Base-by-base conservation (phyloP, 2,329 filamentous ascomycete genomes). In the Fusarium sp. region DNA sequence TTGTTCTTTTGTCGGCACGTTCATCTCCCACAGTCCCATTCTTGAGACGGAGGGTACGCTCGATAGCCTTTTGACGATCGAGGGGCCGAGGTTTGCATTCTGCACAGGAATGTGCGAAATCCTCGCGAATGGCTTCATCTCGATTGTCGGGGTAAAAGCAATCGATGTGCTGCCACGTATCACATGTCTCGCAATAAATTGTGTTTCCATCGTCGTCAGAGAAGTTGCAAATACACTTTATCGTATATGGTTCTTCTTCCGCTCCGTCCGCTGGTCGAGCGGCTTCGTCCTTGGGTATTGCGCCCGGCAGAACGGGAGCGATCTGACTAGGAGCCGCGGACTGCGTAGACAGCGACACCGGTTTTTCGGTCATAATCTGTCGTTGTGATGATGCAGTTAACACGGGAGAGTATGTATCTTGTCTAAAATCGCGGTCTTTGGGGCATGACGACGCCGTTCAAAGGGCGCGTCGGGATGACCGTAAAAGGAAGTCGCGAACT, bases 121-220 rank as follows among this genome's bases (percentile, higher is more conserved):
- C 86, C 63, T 88, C 86, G 84, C 91, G 81, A 79, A 94, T 82
- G 82, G 92, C 86, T 85, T 92, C 86, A 79, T 90, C 87, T 78
- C 89, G 87, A 74, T 93, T 92, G 69, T 88, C 80, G 23, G 88
- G 88, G 79, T 98, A 98, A 82, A 97, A 98, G 82, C 96, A 99
- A 78, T 94, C 91, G 75, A 97, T 97, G 81, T 99, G 96, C 82
- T 99, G 96, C 96, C 96, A 99, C 51, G 94, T 96, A 79, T 97
- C 93, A 85, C 96, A 99, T 63, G 87, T 89, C 79, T 98, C 96
- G 86, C 96, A 99, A 81, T 94, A 93, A 68, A 99, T 97, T 64
- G 96, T 99, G 81, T 93, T 95, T 81, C 96, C 96, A 85, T 99
- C 96, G 85, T 99, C 96, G 84, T 97, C 94, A 79, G 89, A 85